Evolutionary conservation across 2,329 filamentous ascomycete species (phyloP), one percentile per base, ranked within the genome.

Genomic region (Pseudopyricularia cyperi): DNA sequence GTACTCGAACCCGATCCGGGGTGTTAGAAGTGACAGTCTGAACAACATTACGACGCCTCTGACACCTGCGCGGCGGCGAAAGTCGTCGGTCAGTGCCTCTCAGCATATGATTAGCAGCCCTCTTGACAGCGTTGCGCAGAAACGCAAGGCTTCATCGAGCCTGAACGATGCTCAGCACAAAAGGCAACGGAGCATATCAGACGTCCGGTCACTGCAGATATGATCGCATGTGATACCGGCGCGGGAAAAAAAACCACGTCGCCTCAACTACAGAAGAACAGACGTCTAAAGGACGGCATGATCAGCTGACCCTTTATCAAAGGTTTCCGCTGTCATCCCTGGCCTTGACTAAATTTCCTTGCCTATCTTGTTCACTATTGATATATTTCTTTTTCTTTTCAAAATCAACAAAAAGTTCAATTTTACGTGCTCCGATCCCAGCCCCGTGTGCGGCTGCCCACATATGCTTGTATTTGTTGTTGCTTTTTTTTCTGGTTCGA

Each of bases 21-120:
- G 80, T 49, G 77, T 85, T 61, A 81, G 83, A 61, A 75, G 76
- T 51, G 83, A 83, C 57, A 76, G 83, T 53, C 76, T 86, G 56
- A 75, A 76, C 53, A 82, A 80, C 33, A 82, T 81, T 37, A 79
- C 79, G 37, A 75, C 79, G 2, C 82, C 83, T n/a, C 76, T 87
- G 55, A 86, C 83, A 3, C 83, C 83, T 1, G 71, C 79, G 48
- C 76, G 83, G 50, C 77, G 80, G 55, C 75, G 76, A 42, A 80
- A 77, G 66, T 49, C 52, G 17, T 64, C 33, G 53, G 56, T 54
- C 50, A 56, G 53, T 39, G 51, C 52, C 34, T 32, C 55, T 49
- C 55, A 69, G 50, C 71, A 74, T 52, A 57, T 69, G 34, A 61
- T 68, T 35, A 72, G 72, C 55, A 79, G 75, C 59, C 75, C 76